Percentiles rank a stretch among this genome's conserved stretches.
Evolutionary conservation across 2,329 filamentous ascomycete species (phyloP).

Genomic region (Pseudophaeomoniella oleicola): DNA sequence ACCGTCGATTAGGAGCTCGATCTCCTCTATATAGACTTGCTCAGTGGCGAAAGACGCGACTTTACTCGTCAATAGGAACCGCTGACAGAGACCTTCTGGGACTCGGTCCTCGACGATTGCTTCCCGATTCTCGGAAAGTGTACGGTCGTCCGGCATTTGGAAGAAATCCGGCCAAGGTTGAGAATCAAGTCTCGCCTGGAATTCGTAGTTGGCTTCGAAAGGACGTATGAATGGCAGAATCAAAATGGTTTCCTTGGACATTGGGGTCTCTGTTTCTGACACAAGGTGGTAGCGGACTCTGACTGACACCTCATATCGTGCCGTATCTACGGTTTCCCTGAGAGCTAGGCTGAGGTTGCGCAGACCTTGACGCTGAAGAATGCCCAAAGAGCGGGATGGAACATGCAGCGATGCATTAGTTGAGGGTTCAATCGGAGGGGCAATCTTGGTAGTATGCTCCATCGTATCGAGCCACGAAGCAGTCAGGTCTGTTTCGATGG

Average conservation of each 20-base stretch:
- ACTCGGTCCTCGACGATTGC: slow-evolving; percentile 9
- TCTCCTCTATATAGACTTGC: slow-evolving; percentile 44
- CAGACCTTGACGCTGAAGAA: neutral
- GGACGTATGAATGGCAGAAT: slow-evolving; percentile 63
- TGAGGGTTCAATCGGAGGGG: neutral
- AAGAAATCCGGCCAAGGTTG: slow-evolving; percentile 85
- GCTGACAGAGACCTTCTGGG: slow-evolving; percentile 56
- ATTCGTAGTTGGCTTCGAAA: slow-evolving; percentile 84
- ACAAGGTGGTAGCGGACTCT: slow-evolving; percentile 64
- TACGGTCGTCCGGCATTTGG: slow-evolving; percentile 32
- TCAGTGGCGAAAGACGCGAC: slow-evolving; percentile 63
- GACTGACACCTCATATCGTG: slow-evolving; percentile 54
- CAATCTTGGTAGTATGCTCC: neutral
- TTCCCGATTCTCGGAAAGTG: slow-evolving; percentile 15
- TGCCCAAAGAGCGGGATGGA: neutral
- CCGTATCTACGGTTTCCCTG: slow-evolving; percentile 36
- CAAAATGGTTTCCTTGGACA: slow-evolving; percentile 57
- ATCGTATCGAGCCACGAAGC: neutral
- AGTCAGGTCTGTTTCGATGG: neutral
- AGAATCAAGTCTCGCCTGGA: slow-evolving; percentile 62
- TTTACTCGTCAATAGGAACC: slow-evolving; percentile 62
- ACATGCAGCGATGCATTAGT: neutral
- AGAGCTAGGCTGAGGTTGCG: slow-evolving; percentile 9
- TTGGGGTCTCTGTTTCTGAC: slow-evolving; percentile 65
- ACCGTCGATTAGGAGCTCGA: slow-evolving; percentile 47